Evolutionary conservation across 352 stramenopile genomes (phyloP).

Genomic region (Pythium chondricola): DNA sequence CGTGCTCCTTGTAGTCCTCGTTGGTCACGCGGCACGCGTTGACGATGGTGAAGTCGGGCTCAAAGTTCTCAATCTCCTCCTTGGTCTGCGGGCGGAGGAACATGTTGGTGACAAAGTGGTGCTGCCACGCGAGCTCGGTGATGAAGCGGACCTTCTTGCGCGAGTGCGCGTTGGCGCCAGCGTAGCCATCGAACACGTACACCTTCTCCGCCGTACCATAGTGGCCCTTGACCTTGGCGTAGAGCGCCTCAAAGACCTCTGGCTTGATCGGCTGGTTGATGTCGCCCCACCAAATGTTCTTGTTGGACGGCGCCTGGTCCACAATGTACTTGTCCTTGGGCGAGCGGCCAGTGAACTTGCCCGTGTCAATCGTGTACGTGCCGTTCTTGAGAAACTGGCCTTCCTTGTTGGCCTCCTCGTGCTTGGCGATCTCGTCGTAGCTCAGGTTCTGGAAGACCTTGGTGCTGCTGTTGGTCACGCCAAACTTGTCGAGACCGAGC

Average conservation of each 20-base stretch:
- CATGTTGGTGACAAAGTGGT: constrained; percentile 71
- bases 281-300: constrained; percentile 47
- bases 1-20: constrained; percentile 46
- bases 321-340: constrained; percentile 74
- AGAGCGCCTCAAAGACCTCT: constrained; percentile 40
- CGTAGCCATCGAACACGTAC: constrained; percentile 61
- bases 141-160: constrained; percentile 51
- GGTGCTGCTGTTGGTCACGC: constrained; percentile 85
- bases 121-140: constrained; percentile 54
- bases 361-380: constrained; percentile 97
- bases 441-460: constrained; percentile 95
- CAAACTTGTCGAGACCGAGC: constrained; percentile 83
- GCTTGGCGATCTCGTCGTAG: constrained; percentile 93
- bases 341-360: constrained; percentile 97
- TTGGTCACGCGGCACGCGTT: constrained; percentile 56
- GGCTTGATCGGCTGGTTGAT: constrained; percentile 47
- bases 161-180: constrained; percentile 49
- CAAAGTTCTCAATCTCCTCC: constrained; percentile 37
- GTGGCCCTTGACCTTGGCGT: constrained; percentile 42
- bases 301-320: constrained; percentile 34
- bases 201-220: constrained; percentile 39
- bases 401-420: constrained; percentile 95
- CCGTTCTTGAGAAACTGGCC: constrained; percentile 85
- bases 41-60: constrained; percentile 60
- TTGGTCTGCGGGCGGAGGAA: constrained; percentile 58